Evolutionary conservation across 805 yeast species (phyloP).

Genomic region (Metschnikowia gelsemii): DNA sequence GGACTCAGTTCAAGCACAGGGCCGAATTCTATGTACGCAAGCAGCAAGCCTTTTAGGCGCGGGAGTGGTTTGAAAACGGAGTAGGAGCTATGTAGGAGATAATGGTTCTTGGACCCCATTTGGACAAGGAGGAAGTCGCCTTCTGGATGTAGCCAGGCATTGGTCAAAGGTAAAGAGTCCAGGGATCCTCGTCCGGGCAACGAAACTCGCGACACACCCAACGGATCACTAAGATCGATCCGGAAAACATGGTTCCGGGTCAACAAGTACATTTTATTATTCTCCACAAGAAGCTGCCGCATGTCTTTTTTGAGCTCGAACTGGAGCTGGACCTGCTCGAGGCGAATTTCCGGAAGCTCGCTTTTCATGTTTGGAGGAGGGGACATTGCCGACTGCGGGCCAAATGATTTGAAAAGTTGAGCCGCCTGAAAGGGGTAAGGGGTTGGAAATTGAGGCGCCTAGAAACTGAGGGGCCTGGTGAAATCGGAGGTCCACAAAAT

Average conservation of each 20-base stretch:
- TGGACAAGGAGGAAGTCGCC: constrained; percentile 37
- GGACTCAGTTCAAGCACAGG: constrained; percentile 4
- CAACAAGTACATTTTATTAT: constrained; percentile 36
- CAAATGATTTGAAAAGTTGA: no score
- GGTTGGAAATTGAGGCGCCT: no score
- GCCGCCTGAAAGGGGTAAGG: no score
- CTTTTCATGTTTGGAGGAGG: not conserved
- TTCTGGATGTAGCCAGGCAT: constrained; percentile 39
- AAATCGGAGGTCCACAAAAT: no score
- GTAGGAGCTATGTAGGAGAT: constrained; percentile 44
- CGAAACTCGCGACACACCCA: constrained; percentile 28
- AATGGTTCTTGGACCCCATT: constrained; percentile 29
- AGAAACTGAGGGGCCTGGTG: no score
- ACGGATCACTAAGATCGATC: constrained; percentile 38
- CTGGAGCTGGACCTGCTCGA: constrained; percentile 42
- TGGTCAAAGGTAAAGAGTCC: constrained; percentile 19
- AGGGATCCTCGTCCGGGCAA: constrained; percentile 23
- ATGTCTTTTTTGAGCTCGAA: constrained; percentile 32
- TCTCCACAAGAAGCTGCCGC: constrained; percentile 29
- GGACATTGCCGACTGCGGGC: no score
- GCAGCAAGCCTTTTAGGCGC: constrained; percentile 46
- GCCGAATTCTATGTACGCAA: constrained; percentile 27
- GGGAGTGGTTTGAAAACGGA: constrained; percentile 42
- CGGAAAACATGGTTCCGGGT: constrained; percentile 24
- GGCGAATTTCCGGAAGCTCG: constrained; percentile 26